Evolutionary conservation across 1,139 yeast genomes (phyloP), one percentile per base, ranked within the genome.

Genomic region (Kazachstania sp.): DNA sequence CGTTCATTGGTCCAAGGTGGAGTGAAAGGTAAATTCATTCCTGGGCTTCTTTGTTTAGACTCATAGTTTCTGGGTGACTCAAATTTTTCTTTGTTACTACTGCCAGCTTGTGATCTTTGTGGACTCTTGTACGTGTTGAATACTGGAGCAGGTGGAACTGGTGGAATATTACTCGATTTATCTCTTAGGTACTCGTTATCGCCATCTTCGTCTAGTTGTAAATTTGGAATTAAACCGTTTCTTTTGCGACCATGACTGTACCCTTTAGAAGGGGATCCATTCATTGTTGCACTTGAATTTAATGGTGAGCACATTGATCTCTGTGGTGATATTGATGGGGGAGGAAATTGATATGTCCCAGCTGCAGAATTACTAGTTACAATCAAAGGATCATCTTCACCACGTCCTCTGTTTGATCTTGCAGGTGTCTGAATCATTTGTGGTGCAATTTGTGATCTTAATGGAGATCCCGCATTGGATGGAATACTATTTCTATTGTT

Each of bases 321-420:
- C 6, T 51, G 41, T 29, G 36, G 37, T 13, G 39, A 20, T 4
- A 8, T 19, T n/a, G 23, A 20, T 20, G 60, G 64, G 3, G 66
- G 64, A 13, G 67, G 67, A 42, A 64, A 64, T 43, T 60, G 59
- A 46, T 62, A 64, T 12, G 54, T 57, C 6, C 66, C 66, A 35
- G 48, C 50, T n/a, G 55, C 52, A 12, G 63, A 57, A 45, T 63
- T 61, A 13, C 62, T 54, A 1, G 67, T 62, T 6, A 59, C 45
- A 30, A 58, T 56, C 19, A 58, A 45, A 9, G 50, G 35, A 23
- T 40, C 43, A 20, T 32, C 54, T 34, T 53, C 48, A 34, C 49
- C 49, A 38, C n/a, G 19, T 20, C 37, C n/a, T n/a, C 31, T 36
- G 12, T 40, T 37, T 5, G 20, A 31, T 2, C 31, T 41, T 13